Conservation (phyloP, 805 yeast species). For the Ogataea paradorogensis region DNA sequence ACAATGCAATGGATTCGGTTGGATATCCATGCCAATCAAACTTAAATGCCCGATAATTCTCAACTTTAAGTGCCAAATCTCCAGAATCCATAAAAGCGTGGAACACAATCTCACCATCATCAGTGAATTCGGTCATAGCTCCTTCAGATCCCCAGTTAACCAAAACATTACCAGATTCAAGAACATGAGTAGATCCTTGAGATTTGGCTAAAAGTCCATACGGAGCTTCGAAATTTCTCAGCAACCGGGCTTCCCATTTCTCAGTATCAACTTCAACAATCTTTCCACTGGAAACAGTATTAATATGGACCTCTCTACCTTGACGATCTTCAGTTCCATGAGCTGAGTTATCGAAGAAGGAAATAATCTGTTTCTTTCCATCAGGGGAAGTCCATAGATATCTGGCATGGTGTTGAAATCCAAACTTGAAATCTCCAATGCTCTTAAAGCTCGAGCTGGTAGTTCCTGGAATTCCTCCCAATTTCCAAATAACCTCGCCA, state of each 20-base stretch:
- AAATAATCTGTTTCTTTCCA: conserved; percentile 30
- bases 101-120: conserved; percentile 31
- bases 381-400: conserved; percentile 26
- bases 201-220: conserved; percentile 28
- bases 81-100: conserved; percentile 36
- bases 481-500: conserved; percentile 36
- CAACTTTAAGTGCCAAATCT: conserved; percentile 24
- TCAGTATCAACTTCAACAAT: conserved; percentile 33
- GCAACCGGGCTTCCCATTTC: conserved; percentile 28
- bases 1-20: conserved; percentile 32
- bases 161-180: conserved; percentile 34
- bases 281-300: conserved; percentile 33
- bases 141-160: conserved; percentile 41
- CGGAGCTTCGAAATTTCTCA: conserved; percentile 14
- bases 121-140: conserved; percentile 36
- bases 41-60: conserved; percentile 38
- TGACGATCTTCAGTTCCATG: conserved; percentile 34
- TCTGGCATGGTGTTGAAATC: conserved; percentile 40
- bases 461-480: conserved; percentile 28
- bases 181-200: conserved; percentile 35
- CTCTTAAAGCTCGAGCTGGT: conserved; percentile 12
- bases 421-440: conserved; percentile 29
- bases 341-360: conserved; percentile 39
- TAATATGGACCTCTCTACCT: conserved; percentile 26
- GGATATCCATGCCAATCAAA: conserved; percentile 36